Base-by-base conservation (phyloP, 2,329 filamentous ascomycete species). In the Arthrinium puccinioides region DNA sequence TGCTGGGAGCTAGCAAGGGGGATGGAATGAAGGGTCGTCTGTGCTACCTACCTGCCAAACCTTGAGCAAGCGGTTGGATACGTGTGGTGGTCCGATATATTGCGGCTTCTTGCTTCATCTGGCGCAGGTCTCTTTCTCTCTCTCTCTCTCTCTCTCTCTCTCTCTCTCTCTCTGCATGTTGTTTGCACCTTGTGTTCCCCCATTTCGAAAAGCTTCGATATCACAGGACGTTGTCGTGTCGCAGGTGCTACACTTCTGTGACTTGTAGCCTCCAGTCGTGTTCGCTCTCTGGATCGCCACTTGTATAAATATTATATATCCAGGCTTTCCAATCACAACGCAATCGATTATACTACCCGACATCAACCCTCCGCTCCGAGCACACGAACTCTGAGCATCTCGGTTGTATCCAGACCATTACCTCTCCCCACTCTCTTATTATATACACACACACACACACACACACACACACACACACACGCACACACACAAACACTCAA, bases 401-500 rank as follows among this genome's bases (percentile, higher is more conserved):
- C 19, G 15, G 9, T 25, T 13, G 8, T 25, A n/a, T n/a, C n/a
- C n/a, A n/a, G n/a, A n/a, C n/a, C 13, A 8, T 25, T 25, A 9
- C 23, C 13, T 13, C 23, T 25, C 13, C 23, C 23, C 23, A 9
- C 23, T 13, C 23, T 33, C 9, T 33, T 15, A 19, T 31, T 31
- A 24, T 33, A 33, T 33, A 33, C 27, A 10, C 14, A 16, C 19
- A 16, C 21, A n/a, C 15, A 32, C n/a, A 21, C 13, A 21, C 9
- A 9, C 24, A 16, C 9, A 32, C n/a, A n/a, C n/a, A n/a, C n/a
- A n/a, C n/a, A n/a, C n/a, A n/a, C n/a, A n/a, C n/a, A n/a, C n/a
- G n/a, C 27, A 32, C 29, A 25, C 25, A 37, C 23, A 24, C 20
- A 20, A 14, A n/a, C n/a, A n/a, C n/a, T n/a, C 48, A 61, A 41